Evolutionary conservation across 1,139 yeast species (phyloP), one percentile per base, ranked within the genome.

Genomic region (Diutina neorugosa): DNA sequence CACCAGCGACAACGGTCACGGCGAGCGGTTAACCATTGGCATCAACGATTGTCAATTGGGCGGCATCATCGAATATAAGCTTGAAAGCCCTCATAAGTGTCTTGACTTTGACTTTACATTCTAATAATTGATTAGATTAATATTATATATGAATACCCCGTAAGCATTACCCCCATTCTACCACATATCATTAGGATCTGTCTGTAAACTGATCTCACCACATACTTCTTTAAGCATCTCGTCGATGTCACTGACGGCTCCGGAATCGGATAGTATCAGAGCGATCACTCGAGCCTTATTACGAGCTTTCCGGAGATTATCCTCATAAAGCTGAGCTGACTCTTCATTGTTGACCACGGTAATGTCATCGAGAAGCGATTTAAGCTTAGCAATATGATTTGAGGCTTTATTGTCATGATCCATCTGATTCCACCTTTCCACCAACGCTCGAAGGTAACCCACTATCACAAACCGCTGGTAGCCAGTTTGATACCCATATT

Each of bases 401-500:
- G 27, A 23, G 6, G 27, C 40, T n/a, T 46, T 46, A 2, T 25
- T 7, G 20, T 44, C 48, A 1, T 23, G 8, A 7, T 46, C 23
- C 5, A 8, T 5, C 19, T 18, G 7, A 7, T 7, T 5, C 50
- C 50, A 46, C 6, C 11, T 11, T 3, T 14, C 69, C 1, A 78
- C 62, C 5, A 86, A 65, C 6, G 88, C 88, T 51, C 71, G 67
- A 5, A 86, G 72, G 53, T 83, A 80, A 0, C 95, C 95, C 3
- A 86, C 64, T 0, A 84, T 66, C 14, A 83, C 61, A 59, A 76
- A 84, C 56, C 91, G 69, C 64, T 85, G 91, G 61, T 80, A 86
- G 0, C 90, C 94, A 0, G 89, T 84, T 61, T 87, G 94, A 53
- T 84, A 73, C 0, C 96, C 96, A 61, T 77, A 84, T 58, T 84